These are phyloP conservation scores for Globisporangium radiosum DNA, from an alignment of 352 stramenopile genomes.

Conservation along the genomic window DNA sequence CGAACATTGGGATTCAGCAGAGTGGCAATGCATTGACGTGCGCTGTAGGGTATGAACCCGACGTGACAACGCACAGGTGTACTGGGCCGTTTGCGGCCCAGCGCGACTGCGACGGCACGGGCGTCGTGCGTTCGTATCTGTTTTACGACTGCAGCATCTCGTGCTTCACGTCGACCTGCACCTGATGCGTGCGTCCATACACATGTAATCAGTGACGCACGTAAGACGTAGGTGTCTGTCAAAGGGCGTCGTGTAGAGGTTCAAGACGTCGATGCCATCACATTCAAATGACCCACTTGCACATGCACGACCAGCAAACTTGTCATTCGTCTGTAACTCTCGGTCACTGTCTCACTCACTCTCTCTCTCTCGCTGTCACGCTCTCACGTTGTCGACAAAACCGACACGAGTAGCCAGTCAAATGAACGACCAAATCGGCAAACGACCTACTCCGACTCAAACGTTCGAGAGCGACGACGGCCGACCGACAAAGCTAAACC, in stretches of 20 bases:
- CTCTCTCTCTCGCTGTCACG: too few relatives aligned
- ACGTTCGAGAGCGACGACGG: conserved; percentile 58
- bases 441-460: background rate
- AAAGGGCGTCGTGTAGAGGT: too few relatives aligned
- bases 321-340: too few relatives aligned
- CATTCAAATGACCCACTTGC: too few relatives aligned
- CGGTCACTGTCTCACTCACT: too few relatives aligned
- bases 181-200: conserved; percentile 10
- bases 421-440: too few relatives aligned
- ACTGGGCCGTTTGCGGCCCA: conserved; percentile 38
- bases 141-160: conserved; percentile 58
- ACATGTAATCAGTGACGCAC: too few relatives aligned
- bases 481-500: conserved; percentile 87
- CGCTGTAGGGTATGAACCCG: conserved; percentile 31
- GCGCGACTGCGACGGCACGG: conserved; percentile 41
- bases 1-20: conserved; percentile 39
- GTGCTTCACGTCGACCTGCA: conserved; percentile 47
- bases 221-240: too few relatives aligned
- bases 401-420: too few relatives aligned
- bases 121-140: conserved; percentile 25
- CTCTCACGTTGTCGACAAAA: too few relatives aligned
- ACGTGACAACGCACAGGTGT: conserved; percentile 39
- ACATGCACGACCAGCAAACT: too few relatives aligned
- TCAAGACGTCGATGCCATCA: too few relatives aligned
- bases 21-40: conserved; percentile 24